Percentiles rank a stretch among this genome's conserved stretches.
These are phyloP conservation scores for Beauveria scarabaeidicola DNA, from an alignment of 2,329 filamentous ascomycete species.

Conservation along the genomic window DNA sequence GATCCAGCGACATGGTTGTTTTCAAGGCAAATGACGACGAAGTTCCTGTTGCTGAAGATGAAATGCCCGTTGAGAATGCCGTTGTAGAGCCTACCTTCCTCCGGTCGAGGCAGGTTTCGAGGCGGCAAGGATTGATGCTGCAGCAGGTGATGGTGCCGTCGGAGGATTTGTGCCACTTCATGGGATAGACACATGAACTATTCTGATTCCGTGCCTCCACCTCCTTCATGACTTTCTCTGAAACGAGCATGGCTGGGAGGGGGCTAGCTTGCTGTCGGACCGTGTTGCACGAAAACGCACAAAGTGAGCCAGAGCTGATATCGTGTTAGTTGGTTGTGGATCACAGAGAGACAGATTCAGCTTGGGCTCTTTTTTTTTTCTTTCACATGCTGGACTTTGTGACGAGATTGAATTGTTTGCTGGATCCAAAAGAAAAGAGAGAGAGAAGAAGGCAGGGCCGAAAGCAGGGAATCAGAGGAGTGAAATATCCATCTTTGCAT, in stretches of 20 bases:
- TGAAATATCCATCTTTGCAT: background rate
- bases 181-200: slow-evolving; percentile 21
- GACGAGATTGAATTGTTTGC: no score
- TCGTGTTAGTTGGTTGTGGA: slow-evolving; percentile 1
- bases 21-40: no score
- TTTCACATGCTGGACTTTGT: background rate
- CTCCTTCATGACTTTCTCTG: background rate
- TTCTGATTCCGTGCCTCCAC: background rate
- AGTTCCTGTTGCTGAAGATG: background rate
- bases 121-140: slow-evolving; percentile 32
- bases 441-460: no score
- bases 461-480: background rate
- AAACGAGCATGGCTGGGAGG: background rate
- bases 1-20: background rate
- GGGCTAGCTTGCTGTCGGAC: background rate
- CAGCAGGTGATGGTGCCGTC: slow-evolving; percentile 38
- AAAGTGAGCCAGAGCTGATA: slow-evolving; percentile 1
- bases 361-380: background rate
- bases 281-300: background rate
- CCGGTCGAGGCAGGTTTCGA: slow-evolving; percentile 22
- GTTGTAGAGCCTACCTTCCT: background rate
- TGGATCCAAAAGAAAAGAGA: background rate
- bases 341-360: background rate
- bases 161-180: slow-evolving; percentile 30
- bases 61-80: background rate